phyloP scores from a whole-genome alignment of 345 rosid genomes.

The Murraya koenigii region DNA sequence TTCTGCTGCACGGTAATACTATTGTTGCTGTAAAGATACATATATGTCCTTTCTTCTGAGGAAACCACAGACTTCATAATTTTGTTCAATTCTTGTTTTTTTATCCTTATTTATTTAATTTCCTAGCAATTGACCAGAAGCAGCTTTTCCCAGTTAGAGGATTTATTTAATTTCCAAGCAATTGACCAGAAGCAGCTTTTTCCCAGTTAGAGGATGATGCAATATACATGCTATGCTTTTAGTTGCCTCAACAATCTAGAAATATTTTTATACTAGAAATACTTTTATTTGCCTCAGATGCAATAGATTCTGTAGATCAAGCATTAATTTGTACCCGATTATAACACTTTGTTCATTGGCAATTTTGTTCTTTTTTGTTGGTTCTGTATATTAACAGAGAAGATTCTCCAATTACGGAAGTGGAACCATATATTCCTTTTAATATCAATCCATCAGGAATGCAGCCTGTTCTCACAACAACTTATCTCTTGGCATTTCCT shows the following conservation, averaged over 20 bases:
- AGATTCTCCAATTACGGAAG: conserved; percentile 85
- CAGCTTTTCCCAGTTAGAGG: background rate
- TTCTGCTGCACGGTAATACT: conserved; percentile 68
- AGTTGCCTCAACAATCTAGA: background rate
- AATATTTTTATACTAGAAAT: no score
- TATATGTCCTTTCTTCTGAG: background rate
- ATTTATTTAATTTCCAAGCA: background rate
- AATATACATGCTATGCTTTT: conserved; percentile 3
- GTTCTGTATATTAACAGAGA: conserved; percentile 53
- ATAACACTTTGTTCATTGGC: conserved; percentile 4
- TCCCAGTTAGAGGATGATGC: no score
- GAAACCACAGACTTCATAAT: background rate
- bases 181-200: background rate
- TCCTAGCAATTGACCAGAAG: background rate
- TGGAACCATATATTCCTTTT: conserved; percentile 92
- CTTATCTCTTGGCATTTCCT: conserved; percentile 86
- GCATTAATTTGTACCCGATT: conserved; percentile 11
- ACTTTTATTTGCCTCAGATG: background rate
- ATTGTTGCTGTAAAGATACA: conserved; percentile 5
- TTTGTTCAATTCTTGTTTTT: background rate
- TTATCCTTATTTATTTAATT: background rate
- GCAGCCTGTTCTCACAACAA: conserved; percentile 93
- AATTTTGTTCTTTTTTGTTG: conserved; percentile 13
- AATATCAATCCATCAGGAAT: conserved; percentile 96
- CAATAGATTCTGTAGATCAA: background rate